These are phyloP conservation scores for Ceratobasidium sp. DNA, from an alignment of 1,284 basidiomycete species.

Conservation along the genomic window DNA sequence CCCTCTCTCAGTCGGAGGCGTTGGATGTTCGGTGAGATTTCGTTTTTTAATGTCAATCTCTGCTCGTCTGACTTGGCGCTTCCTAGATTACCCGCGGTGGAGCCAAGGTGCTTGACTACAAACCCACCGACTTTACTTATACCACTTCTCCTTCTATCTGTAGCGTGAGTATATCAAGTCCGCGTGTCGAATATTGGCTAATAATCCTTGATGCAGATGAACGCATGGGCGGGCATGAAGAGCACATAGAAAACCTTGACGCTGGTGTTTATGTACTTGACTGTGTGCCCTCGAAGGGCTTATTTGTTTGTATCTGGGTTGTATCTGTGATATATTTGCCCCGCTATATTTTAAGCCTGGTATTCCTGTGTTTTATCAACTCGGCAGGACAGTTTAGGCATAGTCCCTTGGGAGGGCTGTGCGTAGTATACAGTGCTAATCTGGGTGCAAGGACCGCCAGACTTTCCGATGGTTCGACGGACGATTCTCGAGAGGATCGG, in stretches of 20 bases:
- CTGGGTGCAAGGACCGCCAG: too few relatives aligned
- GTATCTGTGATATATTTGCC: background rate
- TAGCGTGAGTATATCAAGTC: constrained; percentile 12
- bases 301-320: background rate
- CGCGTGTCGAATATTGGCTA: background rate
- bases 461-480: too few relatives aligned
- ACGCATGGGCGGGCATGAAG: constrained; percentile 35
- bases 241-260: background rate
- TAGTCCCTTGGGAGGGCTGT: too few relatives aligned
- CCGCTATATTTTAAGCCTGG: too few relatives aligned
- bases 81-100: constrained; percentile 25
- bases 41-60: too few relatives aligned
- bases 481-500: too few relatives aligned
- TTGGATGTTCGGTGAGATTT: constrained; percentile 22
- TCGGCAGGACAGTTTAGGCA: too few relatives aligned
- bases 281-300: background rate
- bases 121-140: constrained; percentile 24
- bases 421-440: too few relatives aligned
- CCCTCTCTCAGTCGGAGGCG: constrained; percentile 11
- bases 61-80: background rate
- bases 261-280: background rate
- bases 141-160: constrained; percentile 24
- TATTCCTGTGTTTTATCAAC: too few relatives aligned
- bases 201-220: constrained; percentile 7
- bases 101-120: constrained; percentile 15